Conservation (phyloP, 2,329 filamentous ascomycete genomes). For the Penicillium brevicompactum region DNA sequence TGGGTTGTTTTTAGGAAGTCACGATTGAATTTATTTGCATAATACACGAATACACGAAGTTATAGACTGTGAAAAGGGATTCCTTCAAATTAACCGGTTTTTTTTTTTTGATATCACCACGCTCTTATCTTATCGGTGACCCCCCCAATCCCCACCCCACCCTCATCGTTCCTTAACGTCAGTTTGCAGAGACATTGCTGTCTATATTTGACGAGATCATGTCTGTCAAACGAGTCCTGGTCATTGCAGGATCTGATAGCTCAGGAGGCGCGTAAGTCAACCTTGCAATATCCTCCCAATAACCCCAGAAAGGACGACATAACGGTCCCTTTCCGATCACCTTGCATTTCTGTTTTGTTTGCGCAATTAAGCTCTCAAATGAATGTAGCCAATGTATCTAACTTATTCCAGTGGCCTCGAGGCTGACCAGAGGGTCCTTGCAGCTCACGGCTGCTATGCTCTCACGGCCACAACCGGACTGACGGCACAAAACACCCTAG, state of each 20-base stretch:
- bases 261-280: conserved; percentile 80
- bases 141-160: conserved; percentile 14
- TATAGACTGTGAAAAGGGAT: neutral
- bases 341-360: neutral
- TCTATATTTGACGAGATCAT: conserved; percentile 26
- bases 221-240: conserved; percentile 62
- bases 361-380: neutral
- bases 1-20: conserved; percentile 1
- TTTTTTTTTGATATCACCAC: neutral
- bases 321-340: neutral
- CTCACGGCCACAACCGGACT: conserved; percentile 95
- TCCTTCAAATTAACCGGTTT: too few relatives aligned
- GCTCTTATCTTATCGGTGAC: conserved; percentile 7
- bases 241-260: conserved; percentile 87
- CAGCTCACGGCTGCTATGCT: conserved; percentile 89
- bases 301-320: neutral
- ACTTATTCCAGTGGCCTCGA: conserved; percentile 74
- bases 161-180: conserved; percentile 10
- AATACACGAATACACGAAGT: neutral
- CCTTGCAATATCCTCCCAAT: conserved; percentile 9
- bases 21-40: conserved; percentile 7
- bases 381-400: neutral
- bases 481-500: conserved; percentile 92
- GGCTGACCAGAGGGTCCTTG: conserved; percentile 92
- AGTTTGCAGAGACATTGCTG: neutral